phyloP scores from a whole-genome alignment of 2,329 filamentous ascomycete species.

The Colletotrichum echinochloae region DNA sequence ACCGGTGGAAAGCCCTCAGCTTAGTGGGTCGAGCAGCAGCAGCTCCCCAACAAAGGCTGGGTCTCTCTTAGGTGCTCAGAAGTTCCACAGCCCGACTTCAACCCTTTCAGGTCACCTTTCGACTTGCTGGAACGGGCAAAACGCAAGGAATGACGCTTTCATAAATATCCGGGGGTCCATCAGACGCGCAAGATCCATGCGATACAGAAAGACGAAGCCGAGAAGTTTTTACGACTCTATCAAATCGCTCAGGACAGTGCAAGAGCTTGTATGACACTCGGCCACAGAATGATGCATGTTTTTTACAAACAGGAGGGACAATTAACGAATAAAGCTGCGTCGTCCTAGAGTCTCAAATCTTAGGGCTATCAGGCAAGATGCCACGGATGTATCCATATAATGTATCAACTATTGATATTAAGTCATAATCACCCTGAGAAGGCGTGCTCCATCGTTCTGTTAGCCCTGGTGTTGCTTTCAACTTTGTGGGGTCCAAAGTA shows the following conservation, averaged over 20 bases:
- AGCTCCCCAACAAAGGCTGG: not conserved
- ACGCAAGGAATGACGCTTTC: not conserved
- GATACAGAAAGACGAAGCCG: not conserved
- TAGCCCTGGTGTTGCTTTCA: not conserved
- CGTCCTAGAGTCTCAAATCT: not conserved
- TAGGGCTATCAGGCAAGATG: not conserved
- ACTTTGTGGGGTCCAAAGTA: not conserved
- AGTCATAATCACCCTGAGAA: not conserved
- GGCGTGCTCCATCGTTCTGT: not conserved
- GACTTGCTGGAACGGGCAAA: not conserved
- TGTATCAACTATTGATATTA: not conserved
- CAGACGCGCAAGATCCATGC: not conserved
- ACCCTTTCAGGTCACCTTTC: not conserved
- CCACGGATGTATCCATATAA: not conserved
- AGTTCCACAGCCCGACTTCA: not conserved
- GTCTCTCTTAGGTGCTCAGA: too few relatives aligned
- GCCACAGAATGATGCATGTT: slow-evolving; percentile 11
- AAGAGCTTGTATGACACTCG: slow-evolving; percentile 15
- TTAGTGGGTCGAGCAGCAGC: not conserved
- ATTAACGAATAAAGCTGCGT: slow-evolving; percentile 7
- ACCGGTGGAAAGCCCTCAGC: not conserved
- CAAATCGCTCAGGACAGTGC: slow-evolving; percentile 12
- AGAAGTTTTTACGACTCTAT: not conserved
- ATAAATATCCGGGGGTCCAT: not conserved
- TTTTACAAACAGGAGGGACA: slow-evolving; percentile 1